Evolutionary conservation across 75 land plant genomes (phyloP).

Genomic region (Cunninghamia lanceolata): DNA sequence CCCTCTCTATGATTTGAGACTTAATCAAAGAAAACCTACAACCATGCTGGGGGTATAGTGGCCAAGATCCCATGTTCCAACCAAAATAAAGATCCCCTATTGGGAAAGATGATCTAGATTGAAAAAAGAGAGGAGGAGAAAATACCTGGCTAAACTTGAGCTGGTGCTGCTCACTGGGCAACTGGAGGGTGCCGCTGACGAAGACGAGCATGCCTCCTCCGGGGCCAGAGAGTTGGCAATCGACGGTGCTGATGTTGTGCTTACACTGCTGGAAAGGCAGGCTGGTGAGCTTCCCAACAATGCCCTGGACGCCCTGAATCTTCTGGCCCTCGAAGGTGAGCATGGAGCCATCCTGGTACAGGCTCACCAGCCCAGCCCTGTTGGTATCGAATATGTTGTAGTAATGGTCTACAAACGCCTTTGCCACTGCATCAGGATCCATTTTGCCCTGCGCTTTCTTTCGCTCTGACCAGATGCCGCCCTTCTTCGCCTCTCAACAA

Average conservation of each 20-base stretch:
- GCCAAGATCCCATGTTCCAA: no score
- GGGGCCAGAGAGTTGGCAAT: constrained; percentile 94
- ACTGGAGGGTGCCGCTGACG: constrained; percentile 78
- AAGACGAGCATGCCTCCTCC: constrained; percentile 90
- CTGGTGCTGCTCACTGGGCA: constrained; percentile 86
- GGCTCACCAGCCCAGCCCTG: constrained; percentile 44
- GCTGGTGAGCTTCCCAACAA: constrained; percentile 68
- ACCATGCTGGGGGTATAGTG: no score
- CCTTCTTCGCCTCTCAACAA: no score
- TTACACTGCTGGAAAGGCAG: constrained; percentile 86
- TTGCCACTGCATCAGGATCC: constrained; percentile 85
- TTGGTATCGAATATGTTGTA: constrained; percentile 78
- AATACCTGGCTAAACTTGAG: constrained; percentile 89
- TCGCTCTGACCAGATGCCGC: neutral
- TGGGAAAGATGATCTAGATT: no score
- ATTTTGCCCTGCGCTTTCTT: constrained; percentile 16
- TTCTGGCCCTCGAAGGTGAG: constrained; percentile 91
- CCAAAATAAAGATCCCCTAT: no score
- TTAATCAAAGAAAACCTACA: no score
- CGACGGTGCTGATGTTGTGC: constrained; percentile 75
- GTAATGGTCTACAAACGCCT: constrained; percentile 94
- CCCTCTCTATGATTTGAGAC: no score
- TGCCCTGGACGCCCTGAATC: constrained; percentile 57
- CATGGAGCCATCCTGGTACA: constrained; percentile 87
- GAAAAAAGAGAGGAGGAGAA: neutral